Conservation (phyloP, 257 asterid genomes). For the Nyctanthes arbortristis region DNA sequence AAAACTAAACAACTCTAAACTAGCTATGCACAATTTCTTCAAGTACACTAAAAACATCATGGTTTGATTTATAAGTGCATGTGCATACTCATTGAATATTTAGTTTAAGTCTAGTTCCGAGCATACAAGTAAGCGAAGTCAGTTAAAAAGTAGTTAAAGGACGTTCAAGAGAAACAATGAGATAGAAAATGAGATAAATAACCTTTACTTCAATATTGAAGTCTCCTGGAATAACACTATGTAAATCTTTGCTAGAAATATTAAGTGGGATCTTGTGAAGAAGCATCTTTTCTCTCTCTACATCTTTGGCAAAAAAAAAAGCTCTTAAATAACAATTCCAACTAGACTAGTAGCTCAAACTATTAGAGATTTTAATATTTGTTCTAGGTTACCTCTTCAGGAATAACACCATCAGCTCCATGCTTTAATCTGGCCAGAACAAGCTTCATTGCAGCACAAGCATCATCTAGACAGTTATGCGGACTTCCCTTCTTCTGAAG, state of each 20-base stretch:
- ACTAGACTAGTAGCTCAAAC: background rate
- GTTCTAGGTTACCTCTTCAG: constrained; percentile 78
- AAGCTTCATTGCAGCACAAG: constrained; percentile 90
- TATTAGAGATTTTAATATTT: too few species aligned
- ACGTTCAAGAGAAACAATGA: background rate
- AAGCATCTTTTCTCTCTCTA: constrained; percentile 56
- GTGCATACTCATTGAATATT: background rate
- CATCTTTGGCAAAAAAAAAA: constrained; percentile 44
- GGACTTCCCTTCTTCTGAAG: too few species aligned
- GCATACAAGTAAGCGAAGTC: too few species aligned
- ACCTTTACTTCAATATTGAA: constrained; percentile 87
- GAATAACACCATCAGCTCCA: constrained; percentile 42
- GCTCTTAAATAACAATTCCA: background rate
- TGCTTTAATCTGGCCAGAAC: constrained; percentile 71
- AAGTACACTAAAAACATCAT: too few species aligned
- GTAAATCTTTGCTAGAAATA: too few species aligned
- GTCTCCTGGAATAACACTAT: too few species aligned
- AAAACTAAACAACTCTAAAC: too few species aligned
- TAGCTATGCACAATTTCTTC: too few species aligned
- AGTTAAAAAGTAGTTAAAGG: background rate
- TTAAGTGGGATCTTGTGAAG: constrained; percentile 73
- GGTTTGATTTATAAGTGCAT: too few species aligned
- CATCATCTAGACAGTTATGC: too few species aligned
- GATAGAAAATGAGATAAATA: constrained; percentile 9
- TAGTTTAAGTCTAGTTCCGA: background rate